Base-by-base conservation (phyloP, 1,284 basidiomycete genomes). In the Leccinum proliferum region DNA sequence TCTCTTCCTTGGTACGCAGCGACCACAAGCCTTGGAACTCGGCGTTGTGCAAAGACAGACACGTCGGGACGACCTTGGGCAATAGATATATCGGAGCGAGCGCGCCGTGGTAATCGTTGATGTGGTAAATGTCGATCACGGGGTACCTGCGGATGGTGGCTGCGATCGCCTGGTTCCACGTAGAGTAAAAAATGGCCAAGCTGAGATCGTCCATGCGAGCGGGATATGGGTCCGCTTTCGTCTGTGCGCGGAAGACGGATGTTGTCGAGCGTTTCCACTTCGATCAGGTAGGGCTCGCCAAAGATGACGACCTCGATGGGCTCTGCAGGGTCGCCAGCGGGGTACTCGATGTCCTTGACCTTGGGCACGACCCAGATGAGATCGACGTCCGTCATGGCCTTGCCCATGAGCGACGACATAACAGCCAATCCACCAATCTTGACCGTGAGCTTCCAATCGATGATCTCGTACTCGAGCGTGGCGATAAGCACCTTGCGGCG, bases 1-100 rank as follows among this genome's bases (percentile, higher is more conserved):
- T 94, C 76, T 96, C 94, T 73, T 96, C 94, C 80, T 96, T 96
- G 52, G 93, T 96, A 60, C 94, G 88, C 35, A 96, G 83, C 11
- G 94, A 93, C 94, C 93, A 96, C 29, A 96, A 83, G 78, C 94
- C 94, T 74, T 96, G 94, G 83, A 96, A 96, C 76, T 96, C 93
- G 72, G 94, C 94, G 68, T 96, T 96, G 81, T 96, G 94, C 25
- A 96, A 82, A n/a, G 94, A 96, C 41, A 96, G 80, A 77, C 94
- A 96, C 68, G 89, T 84, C 0, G 94, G 93, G 58, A 96, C 78
- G 64, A 96, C 87, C 76, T 93, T 93, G 55, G 94, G 94, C 14
- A 96, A 82, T 18, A 96, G 83, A 73, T 96, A 96, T 63, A 96
- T 88, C 9, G 92, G 89, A 60, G 87, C 94, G 56, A 96, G 85